A percentile compares a stretch with the other conserved stretches of the same genome.
These are phyloP conservation scores for Penicillium bialowiezense DNA, from an alignment of 495 filamentous ascomycete species.

Conservation along the genomic window DNA sequence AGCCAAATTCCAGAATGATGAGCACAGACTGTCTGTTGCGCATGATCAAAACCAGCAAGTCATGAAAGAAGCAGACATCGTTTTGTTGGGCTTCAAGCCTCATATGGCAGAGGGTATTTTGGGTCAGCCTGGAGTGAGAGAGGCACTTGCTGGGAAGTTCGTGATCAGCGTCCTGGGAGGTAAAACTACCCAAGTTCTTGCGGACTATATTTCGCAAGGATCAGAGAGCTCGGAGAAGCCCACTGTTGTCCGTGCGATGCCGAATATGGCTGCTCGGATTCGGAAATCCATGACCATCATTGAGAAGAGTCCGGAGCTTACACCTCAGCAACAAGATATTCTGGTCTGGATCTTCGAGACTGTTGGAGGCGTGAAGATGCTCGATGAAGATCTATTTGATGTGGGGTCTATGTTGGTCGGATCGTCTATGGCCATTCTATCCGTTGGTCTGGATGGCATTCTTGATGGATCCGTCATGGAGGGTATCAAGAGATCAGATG, in stretches of 20 bases:
- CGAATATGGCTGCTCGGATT: conserved; percentile 22
- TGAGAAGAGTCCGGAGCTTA: conserved; percentile 8
- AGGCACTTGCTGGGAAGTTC: conserved; percentile 62
- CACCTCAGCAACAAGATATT: conserved; percentile 1
- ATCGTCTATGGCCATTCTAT: conserved; percentile 20
- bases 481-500: conserved; percentile 22
- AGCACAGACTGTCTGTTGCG: neutral
- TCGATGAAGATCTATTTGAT: conserved; percentile 16
- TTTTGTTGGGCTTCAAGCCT: conserved; percentile 25
- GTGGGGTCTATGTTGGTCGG: conserved; percentile 19
- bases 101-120: conserved; percentile 18
- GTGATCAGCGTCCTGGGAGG: conserved; percentile 80
- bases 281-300: conserved; percentile 23
- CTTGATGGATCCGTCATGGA: conserved; percentile 25
- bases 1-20: neutral
- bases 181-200: conserved; percentile 63
- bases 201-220: conserved; percentile 49
- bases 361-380: conserved; percentile 19
- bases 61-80: neutral
- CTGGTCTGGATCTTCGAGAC: neutral
- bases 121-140: conserved; percentile 2
- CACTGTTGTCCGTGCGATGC: conserved; percentile 19
- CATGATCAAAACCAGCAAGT: neutral
- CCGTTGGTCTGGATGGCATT: conserved; percentile 24
- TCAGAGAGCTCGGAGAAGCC: neutral